Conservation (phyloP, 1,139 yeast species). For the Protomyces macrosporus region DNA sequence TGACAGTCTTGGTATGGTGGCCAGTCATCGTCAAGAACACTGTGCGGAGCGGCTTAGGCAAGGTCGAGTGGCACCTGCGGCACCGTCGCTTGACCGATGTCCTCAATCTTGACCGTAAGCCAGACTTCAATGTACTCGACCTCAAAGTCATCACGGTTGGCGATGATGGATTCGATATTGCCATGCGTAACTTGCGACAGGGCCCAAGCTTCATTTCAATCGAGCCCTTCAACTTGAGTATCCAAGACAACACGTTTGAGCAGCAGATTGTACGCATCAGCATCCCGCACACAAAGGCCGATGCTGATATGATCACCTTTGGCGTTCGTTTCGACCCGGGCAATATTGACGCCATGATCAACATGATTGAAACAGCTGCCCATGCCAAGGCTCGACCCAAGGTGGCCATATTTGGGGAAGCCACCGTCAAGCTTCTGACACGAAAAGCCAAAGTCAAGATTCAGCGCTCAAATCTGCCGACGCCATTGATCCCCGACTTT, state of each 20-base stretch:
- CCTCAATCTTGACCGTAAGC: not conserved
- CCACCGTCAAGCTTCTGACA: not conserved
- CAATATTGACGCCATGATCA: not conserved
- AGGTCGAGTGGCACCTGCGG: not conserved
- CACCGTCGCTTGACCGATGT: not conserved
- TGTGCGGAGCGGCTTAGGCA: not conserved
- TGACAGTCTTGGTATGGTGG: not conserved
- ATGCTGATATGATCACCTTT: not conserved
- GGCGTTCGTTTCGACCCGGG: not conserved
- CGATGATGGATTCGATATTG: not conserved
- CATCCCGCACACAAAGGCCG: not conserved
- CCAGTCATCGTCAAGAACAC: not conserved
- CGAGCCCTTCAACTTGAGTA: not conserved
- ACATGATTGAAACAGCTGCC: not conserved
- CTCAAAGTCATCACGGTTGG: not conserved
- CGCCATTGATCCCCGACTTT: not conserved
- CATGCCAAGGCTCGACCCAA: not conserved
- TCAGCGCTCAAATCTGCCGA: not conserved
- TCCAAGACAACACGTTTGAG: not conserved
- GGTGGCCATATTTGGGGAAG: not conserved
- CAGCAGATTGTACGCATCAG: not conserved
- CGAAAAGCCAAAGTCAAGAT: not conserved
- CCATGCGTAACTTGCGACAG: not conserved
- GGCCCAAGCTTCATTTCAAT: not conserved
- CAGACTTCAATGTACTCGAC: not conserved